A percentile compares a stretch with the other conserved stretches of the same genome.
Conservation (phyloP, 73 alveolate genomes). For the Tetrahymena thermophila region DNA sequence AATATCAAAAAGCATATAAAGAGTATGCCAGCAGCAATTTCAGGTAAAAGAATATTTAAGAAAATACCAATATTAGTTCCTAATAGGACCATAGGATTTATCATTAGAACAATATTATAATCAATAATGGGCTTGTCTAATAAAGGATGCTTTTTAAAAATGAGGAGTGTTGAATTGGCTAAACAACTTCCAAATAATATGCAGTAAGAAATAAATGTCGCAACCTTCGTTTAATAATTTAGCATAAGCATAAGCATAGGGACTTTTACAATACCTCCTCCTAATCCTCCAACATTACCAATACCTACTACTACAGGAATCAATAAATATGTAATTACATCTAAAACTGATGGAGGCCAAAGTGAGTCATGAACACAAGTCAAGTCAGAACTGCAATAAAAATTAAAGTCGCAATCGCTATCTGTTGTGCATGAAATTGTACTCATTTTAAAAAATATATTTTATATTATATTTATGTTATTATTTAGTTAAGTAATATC, state of each 20-base stretch:
- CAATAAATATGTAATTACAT: not conserved
- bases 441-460: not conserved
- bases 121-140: slow-evolving; percentile 15
- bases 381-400: not conserved
- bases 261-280: slow-evolving; percentile 37
- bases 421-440: not conserved
- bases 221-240: slow-evolving; percentile 8
- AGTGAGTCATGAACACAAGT: not conserved
- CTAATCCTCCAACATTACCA: slow-evolving; percentile 33
- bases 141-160: slow-evolving; percentile 13
- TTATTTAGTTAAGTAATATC: not conserved
- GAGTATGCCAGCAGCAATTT: not conserved
- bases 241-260: slow-evolving; percentile 25
- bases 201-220: slow-evolving; percentile 13
- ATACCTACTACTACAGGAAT: slow-evolving; percentile 9
- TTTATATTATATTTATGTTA: not conserved
- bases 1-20: not conserved
- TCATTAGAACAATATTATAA: slow-evolving; percentile 6
- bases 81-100: slow-evolving; percentile 10
- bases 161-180: slow-evolving; percentile 2
- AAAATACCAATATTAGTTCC: slow-evolving; percentile 25
- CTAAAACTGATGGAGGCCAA: not conserved
- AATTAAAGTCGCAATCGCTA: not conserved
- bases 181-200: slow-evolving; percentile 6
- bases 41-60: slow-evolving; percentile 21